These are phyloP conservation scores for Lactifluus subvellereus DNA, from an alignment of 768 basidiomycete genomes.

Conservation along the genomic window DNA sequence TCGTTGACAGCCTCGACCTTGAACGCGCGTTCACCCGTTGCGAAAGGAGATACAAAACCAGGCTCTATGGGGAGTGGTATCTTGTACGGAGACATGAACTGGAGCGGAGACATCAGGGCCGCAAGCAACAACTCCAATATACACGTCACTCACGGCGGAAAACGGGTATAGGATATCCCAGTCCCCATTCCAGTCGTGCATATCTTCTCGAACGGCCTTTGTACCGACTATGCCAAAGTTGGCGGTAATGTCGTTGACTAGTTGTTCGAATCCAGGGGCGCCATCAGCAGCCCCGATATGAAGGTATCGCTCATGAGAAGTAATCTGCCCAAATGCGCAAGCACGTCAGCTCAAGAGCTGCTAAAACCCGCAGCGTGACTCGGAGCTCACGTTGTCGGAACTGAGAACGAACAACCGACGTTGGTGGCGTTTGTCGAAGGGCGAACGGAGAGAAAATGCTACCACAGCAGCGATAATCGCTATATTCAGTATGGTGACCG, in stretches of 20 bases:
- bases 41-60: slow-evolving; percentile 27
- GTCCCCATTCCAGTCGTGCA: slow-evolving; percentile 76
- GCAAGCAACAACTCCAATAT: not conserved
- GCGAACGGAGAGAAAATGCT: slow-evolving; percentile 50
- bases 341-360: slow-evolving; percentile 3
- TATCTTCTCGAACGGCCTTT: slow-evolving; percentile 42
- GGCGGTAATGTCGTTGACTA: slow-evolving; percentile 56
- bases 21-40: slow-evolving; percentile 37
- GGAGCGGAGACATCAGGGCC: slow-evolving; percentile 15
- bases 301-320: slow-evolving; percentile 62
- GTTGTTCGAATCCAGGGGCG: slow-evolving; percentile 62
- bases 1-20: slow-evolving; percentile 55
- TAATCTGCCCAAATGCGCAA: slow-evolving; percentile 44
- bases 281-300: slow-evolving; percentile 81
- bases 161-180: slow-evolving; percentile 88
- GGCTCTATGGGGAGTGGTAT: slow-evolving; percentile 52
- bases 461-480: slow-evolving; percentile 48
- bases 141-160: slow-evolving; percentile 47
- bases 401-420: slow-evolving; percentile 81
- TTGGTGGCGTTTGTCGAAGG: slow-evolving; percentile 84
- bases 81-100: slow-evolving; percentile 85
- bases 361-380: not conserved
- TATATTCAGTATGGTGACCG: slow-evolving; percentile 42
- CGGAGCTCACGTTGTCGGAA: slow-evolving; percentile 68
- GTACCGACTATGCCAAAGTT: slow-evolving; percentile 48